Evolutionary conservation across 1,139 yeast species (phyloP), one percentile per base, ranked within the genome.

Genomic region (Sugiyamaella grinbergsii): DNA sequence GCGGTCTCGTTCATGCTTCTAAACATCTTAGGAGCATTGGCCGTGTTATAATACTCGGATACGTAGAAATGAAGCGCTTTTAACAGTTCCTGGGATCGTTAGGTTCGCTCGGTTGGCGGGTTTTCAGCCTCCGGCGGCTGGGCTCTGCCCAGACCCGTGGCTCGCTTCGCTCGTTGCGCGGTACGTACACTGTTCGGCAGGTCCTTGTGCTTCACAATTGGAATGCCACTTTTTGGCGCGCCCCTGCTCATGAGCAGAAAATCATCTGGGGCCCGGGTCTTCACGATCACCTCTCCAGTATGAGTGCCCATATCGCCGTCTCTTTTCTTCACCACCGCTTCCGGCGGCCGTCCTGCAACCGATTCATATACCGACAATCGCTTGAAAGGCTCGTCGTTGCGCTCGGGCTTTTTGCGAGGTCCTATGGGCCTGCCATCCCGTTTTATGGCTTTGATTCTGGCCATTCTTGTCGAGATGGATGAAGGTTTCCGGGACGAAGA

Each of bases 1-100:
- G 69, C 65, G 1, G 67, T 59, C 42, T 59, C 71, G 44, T 67
- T 71, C 55, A 60, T 48, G n/a, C 43, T 34, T n/a, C 48, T 44
- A 29, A 56, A 57, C 42, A 52, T 57, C 3, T 50, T 18, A 19
- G 49, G 23, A 15, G 42, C 32, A 7, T 54, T 57, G 5, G 51
- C 40, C 1, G 24, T 31, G 24, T 50, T 47, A 37, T 49, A 60
- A 32, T 54, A 57, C 23, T 58, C 62, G 4, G 62, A 58, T 1
- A 57, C 64, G 42, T 62, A 63, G 6, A 48, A 42, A 36, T 60
- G 62, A 5, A 63, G 19, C n/a, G 64, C 59, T 31, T 60, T 55
- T 16, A 63, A 42, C 13, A 63, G 54, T 19, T 55, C 60, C 56
- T 54, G 2, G n/a, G 8, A 15, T 32, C 2, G 47, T 45, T 45